These are phyloP conservation scores for Echites panduratus DNA, from an alignment of 257 asterid species.

Conservation along the genomic window DNA sequence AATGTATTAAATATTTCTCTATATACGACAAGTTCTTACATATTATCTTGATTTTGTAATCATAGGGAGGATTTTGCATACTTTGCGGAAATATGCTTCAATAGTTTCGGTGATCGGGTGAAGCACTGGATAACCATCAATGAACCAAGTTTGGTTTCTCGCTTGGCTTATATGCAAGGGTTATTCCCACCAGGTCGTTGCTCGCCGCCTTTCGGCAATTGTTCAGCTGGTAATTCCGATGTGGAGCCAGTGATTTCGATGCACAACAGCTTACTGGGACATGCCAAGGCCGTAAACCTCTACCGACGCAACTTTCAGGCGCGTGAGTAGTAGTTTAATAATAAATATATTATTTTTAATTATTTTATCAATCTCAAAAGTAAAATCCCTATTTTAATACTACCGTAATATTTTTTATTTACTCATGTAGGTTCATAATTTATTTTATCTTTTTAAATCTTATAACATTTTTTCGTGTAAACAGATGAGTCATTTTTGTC, in stretches of 20 bases:
- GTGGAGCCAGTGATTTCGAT: slow-evolving; percentile 52
- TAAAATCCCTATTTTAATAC: no score
- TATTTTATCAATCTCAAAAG: no score
- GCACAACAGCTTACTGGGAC: slow-evolving; percentile 60
- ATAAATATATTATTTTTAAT: no score
- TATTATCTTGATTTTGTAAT: no score
- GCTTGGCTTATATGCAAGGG: slow-evolving; percentile 41
- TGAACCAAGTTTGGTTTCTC: slow-evolving; percentile 51
- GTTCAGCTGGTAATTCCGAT: slow-evolving; percentile 68
- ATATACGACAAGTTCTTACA: no score
- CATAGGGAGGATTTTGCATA: slow-evolving; percentile 70
- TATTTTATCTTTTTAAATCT: no score
- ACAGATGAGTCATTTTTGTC: no score
- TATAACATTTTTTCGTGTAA: no score
- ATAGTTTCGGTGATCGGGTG: slow-evolving; percentile 57
- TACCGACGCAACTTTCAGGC: slow-evolving; percentile 49
- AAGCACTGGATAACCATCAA: slow-evolving; percentile 64
- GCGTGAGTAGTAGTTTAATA: slow-evolving; percentile 1
- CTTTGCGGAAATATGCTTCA: slow-evolving; percentile 63
- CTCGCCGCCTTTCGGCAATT: slow-evolving; percentile 66
- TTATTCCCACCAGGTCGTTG: slow-evolving; percentile 58
- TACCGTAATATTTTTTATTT: no score
- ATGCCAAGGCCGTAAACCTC: slow-evolving; percentile 62
- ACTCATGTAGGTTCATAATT: no score
- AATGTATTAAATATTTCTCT: no score